Conservation (phyloP, 2,329 filamentous ascomycete genomes). For the Ophiocordyceps robertsii region DNA sequence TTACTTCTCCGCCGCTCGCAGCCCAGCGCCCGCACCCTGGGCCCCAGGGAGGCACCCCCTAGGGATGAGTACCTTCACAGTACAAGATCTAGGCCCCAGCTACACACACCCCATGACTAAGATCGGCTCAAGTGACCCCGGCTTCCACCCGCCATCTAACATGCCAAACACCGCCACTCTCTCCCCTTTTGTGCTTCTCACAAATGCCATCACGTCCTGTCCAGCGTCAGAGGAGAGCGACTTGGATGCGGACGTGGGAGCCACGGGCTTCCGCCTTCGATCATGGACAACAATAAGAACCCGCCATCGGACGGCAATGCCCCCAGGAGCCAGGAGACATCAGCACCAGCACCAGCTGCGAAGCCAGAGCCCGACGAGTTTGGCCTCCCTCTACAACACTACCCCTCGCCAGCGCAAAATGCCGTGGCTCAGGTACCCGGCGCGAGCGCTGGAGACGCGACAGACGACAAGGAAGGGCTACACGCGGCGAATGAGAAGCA, state of each 20-base stretch:
- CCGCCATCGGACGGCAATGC: constrained; percentile 9
- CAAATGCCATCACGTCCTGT: constrained; percentile 9
- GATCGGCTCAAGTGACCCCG: not conserved
- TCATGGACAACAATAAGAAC: constrained; percentile 10
- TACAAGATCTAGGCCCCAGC: not conserved
- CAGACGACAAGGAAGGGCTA: not conserved
- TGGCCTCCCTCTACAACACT: constrained; percentile 49
- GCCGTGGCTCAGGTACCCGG: constrained; percentile 5
- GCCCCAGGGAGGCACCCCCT: too few species aligned
- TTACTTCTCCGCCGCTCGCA: too few species aligned
- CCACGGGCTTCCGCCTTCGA: not conserved
- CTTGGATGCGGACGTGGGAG: constrained; percentile 14
- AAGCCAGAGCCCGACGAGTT: constrained; percentile 52
- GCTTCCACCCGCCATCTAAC: not conserved
- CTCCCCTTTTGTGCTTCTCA: not conserved
- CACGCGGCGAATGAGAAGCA: not conserved
- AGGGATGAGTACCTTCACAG: not conserved
- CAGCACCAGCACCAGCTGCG: constrained; percentile 13
- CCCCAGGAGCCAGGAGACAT: constrained; percentile 1
- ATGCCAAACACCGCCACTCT: not conserved
- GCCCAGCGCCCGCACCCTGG: too few species aligned
- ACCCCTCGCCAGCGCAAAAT: constrained; percentile 17
- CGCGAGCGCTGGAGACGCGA: not conserved
- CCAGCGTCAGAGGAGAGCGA: constrained; percentile 4
- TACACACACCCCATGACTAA: not conserved